Percentiles rank a stretch among this genome's conserved stretches.
Conservation (phyloP, 1,284 basidiomycete genomes). For the Sporisorium exsertum region DNA sequence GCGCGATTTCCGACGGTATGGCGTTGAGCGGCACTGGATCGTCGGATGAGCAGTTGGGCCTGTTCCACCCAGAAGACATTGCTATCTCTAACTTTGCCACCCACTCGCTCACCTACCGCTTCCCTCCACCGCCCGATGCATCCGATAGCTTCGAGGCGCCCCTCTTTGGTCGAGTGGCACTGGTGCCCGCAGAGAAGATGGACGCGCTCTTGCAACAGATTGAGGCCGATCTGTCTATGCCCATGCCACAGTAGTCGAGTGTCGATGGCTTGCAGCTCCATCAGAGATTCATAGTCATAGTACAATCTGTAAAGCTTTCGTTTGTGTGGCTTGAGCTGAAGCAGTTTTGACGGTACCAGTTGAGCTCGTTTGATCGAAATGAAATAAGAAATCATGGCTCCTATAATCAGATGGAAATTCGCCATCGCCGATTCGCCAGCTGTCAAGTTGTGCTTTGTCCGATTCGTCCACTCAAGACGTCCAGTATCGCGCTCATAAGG, state of each 20-base stretch:
- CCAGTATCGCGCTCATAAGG: not conserved
- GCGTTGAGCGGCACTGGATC: slow-evolving; percentile 13
- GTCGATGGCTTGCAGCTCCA: not conserved
- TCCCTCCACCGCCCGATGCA: slow-evolving; percentile 63
- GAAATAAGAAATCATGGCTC: not conserved
- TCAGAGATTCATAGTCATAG: not conserved
- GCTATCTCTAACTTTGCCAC: slow-evolving; percentile 54
- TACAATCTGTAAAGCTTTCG: not conserved
- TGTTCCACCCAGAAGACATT: slow-evolving; percentile 67
- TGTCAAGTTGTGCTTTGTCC: slow-evolving; percentile 5
- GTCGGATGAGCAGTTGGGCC: slow-evolving; percentile 53
- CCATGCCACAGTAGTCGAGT: slow-evolving; percentile 21
- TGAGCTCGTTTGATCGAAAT: not conserved
- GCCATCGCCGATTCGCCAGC: not conserved
- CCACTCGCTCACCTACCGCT: slow-evolving; percentile 62
- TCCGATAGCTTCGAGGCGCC: slow-evolving; percentile 64
- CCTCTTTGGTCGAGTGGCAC: slow-evolving; percentile 59
- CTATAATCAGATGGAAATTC: not conserved
- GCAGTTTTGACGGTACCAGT: not conserved
- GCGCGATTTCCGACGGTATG: slow-evolving; percentile 42
- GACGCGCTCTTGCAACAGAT: slow-evolving; percentile 38
- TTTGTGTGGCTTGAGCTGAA: not conserved
- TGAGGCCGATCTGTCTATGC: slow-evolving; percentile 36
- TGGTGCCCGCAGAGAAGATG: slow-evolving; percentile 54
- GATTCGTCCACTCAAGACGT: not conserved